Percentiles rank a stretch among this genome's conserved stretches.
phyloP scores from a whole-genome alignment of 2,329 filamentous ascomycete genomes.

The Ophiostoma angusticollis region DNA sequence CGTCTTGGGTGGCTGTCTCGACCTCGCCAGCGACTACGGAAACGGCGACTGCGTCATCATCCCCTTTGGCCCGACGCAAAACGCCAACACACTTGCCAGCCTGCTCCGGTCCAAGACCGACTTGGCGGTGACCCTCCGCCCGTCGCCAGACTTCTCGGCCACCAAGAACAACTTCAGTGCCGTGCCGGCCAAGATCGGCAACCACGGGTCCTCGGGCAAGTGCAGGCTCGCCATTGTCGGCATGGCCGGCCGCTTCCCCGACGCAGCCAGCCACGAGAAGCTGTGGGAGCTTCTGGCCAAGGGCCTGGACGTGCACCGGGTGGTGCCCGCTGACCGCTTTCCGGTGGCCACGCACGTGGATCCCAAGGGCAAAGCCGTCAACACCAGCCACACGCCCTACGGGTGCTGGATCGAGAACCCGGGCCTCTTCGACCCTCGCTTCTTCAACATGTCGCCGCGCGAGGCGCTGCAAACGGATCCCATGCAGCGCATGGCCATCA shows the following conservation, averaged over 20 bases:
- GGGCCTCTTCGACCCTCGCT: conserved; percentile 66
- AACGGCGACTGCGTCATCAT: conserved; percentile 32
- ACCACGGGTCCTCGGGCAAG: conserved; percentile 33
- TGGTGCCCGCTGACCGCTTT: conserved; percentile 58
- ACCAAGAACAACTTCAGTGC: conserved; percentile 18
- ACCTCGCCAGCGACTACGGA: conserved; percentile 27
- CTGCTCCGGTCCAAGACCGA: conserved; percentile 29
- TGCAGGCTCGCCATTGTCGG: conserved; percentile 77
- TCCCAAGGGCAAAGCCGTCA: conserved; percentile 57
- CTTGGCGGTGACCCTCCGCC: conserved; percentile 29
- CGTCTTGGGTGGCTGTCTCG: conserved; percentile 34
- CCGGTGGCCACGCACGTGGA: conserved; percentile 59
- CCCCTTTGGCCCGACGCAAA: conserved; percentile 37
- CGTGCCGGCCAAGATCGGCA: conserved; percentile 26
- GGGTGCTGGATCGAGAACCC: conserved; percentile 66
- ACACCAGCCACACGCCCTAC: conserved; percentile 64
- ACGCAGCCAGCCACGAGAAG: conserved; percentile 55
- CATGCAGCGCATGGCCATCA: conserved; percentile 63
- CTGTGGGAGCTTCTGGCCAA: conserved; percentile 66
- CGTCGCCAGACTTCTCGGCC: conserved; percentile 21
- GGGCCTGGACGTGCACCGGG: conserved; percentile 60
- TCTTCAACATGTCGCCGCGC: conserved; percentile 81
- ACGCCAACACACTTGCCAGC: conserved; percentile 32
- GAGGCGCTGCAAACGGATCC: conserved; percentile 64
- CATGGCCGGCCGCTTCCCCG: conserved; percentile 65